phyloP scores from a whole-genome alignment of 2,329 filamentous ascomycete species.

The Tolypocladium ovalisporum region DNA sequence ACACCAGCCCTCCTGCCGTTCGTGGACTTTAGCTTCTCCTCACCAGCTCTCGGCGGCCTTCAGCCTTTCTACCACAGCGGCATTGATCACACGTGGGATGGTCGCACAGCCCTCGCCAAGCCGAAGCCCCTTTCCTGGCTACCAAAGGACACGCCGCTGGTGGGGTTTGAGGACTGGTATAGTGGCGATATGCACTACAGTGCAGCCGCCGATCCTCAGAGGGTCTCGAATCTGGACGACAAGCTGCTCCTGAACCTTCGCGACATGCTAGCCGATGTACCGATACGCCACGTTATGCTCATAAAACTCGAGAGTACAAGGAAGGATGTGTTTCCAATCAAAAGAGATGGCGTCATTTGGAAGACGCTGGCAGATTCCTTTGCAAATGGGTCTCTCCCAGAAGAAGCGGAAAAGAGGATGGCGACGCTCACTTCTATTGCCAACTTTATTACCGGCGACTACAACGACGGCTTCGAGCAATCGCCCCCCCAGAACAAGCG shows the following conservation, averaged over 20 bases:
- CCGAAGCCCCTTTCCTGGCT: constrained; percentile 14
- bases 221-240: constrained; percentile 26
- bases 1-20: constrained; percentile 20
- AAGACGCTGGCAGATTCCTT: constrained; percentile 21
- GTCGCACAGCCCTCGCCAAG: constrained; percentile 12
- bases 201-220: constrained; percentile 24
- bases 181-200: constrained; percentile 18
- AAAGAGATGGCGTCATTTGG: constrained; percentile 26
- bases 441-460: constrained; percentile 22
- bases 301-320: constrained; percentile 32
- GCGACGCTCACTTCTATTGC: constrained; percentile 18
- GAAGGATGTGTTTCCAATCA: constrained; percentile 32
- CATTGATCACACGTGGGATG: constrained; percentile 15
- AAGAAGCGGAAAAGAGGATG: constrained; percentile 16
- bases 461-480: constrained; percentile 21
- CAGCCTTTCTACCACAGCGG: constrained; percentile 13
- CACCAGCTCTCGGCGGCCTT: constrained; percentile 15
- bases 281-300: constrained; percentile 30
- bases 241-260: constrained; percentile 16
- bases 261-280: constrained; percentile 15
- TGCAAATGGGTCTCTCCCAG: constrained; percentile 18
- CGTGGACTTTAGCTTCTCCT: constrained; percentile 19
- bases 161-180: constrained; percentile 17
- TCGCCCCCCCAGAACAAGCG: constrained; percentile 10
- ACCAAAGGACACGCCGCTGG: constrained; percentile 6